phyloP scores from a whole-genome alignment of 495 filamentous ascomycete genomes.

The Parachaetomium inaequale region DNA sequence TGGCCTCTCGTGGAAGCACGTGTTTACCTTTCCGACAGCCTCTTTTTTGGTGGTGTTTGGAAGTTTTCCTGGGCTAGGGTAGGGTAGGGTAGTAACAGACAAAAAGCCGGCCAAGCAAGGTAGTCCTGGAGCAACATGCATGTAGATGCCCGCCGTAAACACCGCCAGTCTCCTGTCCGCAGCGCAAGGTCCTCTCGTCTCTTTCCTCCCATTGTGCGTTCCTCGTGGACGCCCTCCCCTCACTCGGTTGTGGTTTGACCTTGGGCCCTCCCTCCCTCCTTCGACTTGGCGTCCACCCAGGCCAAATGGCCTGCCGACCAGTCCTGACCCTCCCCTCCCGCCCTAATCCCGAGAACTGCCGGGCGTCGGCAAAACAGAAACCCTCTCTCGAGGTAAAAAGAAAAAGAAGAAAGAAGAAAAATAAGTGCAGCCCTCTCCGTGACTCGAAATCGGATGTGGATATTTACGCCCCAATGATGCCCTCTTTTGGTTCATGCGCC shows the following conservation, averaged over 20 bases:
- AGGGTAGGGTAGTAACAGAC: not conserved
- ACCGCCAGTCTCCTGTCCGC: not conserved
- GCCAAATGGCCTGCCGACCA: not conserved
- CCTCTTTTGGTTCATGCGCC: slow-evolving; percentile 37
- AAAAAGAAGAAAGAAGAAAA: slow-evolving; percentile 13
- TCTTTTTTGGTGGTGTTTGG: slow-evolving; percentile 7
- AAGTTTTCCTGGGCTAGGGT: not conserved
- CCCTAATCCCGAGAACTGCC: not conserved
- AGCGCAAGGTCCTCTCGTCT: not conserved
- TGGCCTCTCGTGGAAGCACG: slow-evolving; percentile 7
- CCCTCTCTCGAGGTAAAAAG: slow-evolving; percentile 10
- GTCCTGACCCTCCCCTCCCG: not conserved
- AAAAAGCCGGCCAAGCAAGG: not conserved
- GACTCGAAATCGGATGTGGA: slow-evolving; percentile 14
- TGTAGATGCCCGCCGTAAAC: too few relatives aligned
- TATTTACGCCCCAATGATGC: slow-evolving; percentile 36
- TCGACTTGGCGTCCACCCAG: not conserved
- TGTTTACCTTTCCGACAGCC: slow-evolving; percentile 6
- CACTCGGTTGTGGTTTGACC: not conserved
- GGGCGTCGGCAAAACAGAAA: slow-evolving; percentile 1
- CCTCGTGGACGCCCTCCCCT: not conserved
- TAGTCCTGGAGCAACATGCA: too few relatives aligned
- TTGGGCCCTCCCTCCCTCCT: not conserved
- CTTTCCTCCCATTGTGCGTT: not conserved
- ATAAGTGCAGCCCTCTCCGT: slow-evolving; percentile 9